Percentiles rank a stretch among this genome's conserved stretches.
These are phyloP conservation scores for Pascua sp. DNA, from an alignment of 1,284 basidiomycete species.

Conservation along the genomic window DNA sequence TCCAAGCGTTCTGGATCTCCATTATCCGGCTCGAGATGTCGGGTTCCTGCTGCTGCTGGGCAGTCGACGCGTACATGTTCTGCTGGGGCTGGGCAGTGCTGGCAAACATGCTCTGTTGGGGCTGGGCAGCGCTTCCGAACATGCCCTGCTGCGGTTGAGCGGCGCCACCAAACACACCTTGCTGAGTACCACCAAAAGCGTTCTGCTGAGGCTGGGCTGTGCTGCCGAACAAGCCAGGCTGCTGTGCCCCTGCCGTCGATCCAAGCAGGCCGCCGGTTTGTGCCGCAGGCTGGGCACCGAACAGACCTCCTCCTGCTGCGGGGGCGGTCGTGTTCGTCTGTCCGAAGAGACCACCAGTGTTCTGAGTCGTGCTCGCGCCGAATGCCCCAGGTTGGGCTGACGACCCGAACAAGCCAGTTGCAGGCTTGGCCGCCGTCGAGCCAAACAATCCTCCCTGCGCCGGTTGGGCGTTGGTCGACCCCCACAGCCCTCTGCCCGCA, in stretches of 20 bases:
- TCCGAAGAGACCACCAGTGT: conserved; percentile 55
- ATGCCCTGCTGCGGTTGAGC: conserved; percentile 6
- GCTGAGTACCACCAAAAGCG: conserved; percentile 54
- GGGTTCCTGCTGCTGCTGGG: conserved; percentile 48
- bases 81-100: conserved; percentile 55
- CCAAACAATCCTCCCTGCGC: conserved; percentile 44
- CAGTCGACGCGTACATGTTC: conserved; percentile 8
- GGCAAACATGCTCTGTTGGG: conserved; percentile 44
- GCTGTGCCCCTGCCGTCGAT: conserved; percentile 27
- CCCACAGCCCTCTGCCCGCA: conserved; percentile 56
- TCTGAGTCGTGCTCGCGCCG: background rate
- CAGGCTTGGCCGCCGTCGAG: conserved; percentile 26
- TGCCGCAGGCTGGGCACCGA: conserved; percentile 10
- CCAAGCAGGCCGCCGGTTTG: conserved; percentile 46
- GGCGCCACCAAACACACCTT: conserved; percentile 7
- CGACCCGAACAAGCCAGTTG: conserved; percentile 34
- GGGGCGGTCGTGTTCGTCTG: conserved; percentile 18
- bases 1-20: conserved; percentile 67
- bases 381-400: conserved; percentile 18
- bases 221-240: conserved; percentile 16
- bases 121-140: conserved; percentile 10
- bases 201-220: conserved; percentile 10
- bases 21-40: conserved; percentile 61
- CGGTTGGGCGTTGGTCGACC: conserved; percentile 31
- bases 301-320: conserved; percentile 12